Evolutionary conservation across 306 rosid genomes (phyloP).

Genomic region (Cicer cuneatum): DNA sequence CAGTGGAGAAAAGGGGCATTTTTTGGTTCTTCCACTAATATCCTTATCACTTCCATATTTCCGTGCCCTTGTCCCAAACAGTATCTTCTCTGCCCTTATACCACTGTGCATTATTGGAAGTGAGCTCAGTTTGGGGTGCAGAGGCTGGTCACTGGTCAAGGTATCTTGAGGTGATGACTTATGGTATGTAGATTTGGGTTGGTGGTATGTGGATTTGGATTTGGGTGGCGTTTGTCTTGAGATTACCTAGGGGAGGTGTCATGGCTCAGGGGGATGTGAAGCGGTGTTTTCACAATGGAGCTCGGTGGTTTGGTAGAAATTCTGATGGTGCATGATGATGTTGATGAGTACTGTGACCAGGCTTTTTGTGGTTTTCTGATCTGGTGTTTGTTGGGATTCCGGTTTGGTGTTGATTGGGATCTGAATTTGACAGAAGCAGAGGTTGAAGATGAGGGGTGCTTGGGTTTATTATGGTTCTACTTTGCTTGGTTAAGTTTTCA

Average conservation of each 20-base stretch:
- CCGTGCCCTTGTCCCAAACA: not conserved
- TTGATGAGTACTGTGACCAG: not conserved
- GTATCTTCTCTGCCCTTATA: not conserved
- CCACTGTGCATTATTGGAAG: not conserved
- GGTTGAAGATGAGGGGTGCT: not conserved
- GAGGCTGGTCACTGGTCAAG: not conserved
- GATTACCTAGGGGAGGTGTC: not conserved
- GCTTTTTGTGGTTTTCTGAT: not conserved
- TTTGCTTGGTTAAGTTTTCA: not conserved
- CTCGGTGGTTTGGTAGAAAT: not conserved
- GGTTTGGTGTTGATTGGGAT: not conserved
- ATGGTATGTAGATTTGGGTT: not conserved
- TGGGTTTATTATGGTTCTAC: not conserved
- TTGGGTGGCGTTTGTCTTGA: not conserved
- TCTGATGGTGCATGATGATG: not conserved
- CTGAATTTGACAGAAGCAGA: not conserved
- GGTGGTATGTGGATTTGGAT: not conserved
- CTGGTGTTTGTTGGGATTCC: not conserved
- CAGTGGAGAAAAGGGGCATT: not conserved
- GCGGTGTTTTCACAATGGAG: not conserved
- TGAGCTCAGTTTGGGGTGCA: not conserved
- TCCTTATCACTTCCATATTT: not conserved
- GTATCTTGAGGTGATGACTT: not conserved
- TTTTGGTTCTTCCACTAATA: not conserved
- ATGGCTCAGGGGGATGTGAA: not conserved